Base-by-base conservation (phyloP, 108 stramenopile genomes). In the Nitzschia sp. region DNA sequence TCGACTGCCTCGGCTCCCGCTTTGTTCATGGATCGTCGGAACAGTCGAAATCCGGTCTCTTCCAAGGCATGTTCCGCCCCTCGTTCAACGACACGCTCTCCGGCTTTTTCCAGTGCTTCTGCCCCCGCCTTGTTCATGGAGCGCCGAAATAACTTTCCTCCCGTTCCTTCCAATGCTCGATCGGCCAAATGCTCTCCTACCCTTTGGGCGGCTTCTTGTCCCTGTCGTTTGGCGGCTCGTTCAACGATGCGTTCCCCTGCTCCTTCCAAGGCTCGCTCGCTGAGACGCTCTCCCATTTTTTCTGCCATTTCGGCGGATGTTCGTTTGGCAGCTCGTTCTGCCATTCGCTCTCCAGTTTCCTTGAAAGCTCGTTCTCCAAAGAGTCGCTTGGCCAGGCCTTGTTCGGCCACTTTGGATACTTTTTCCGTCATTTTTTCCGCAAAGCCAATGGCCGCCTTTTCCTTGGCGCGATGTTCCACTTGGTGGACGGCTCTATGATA, bases 401-500 rank as follows among this genome's bases (percentile, higher is more conserved):
- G 34, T 18, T 61, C 32, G 15, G 57, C 57, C 5, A 33, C 21
- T 11, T 26, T 23, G 4, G 45, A 36, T 2, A 64, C 46, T 24
- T 46, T 15, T 25, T 64, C 64, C 42, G 64, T 64, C 6, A 48
- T 46, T 25, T 64, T 19, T 27, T 64, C 46, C 26, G 64, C 28
- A 11, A 58, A 15, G 19, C 28, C 51, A 55, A 54, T 3, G 54
- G 32, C 31, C 9, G 31, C 23, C 35, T 68, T 66, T 68, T 68
- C 66, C 53, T 55, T 33, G 32, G 66, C 51, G 15, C 66, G 66
- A 23, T 68, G 66, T 13, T 68, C 53, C 21, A 55, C 54, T 38
- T 68, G 66, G 47, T 68, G 66, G 29, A 68, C 26, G 28, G 66
- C 66, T 19, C 49, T 42, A 23, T 68, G 31, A 5, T 35, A 26